These are phyloP conservation scores for Metschnikowia koreensis DNA, from an alignment of 805 yeast species.

Conservation along the genomic window DNA sequence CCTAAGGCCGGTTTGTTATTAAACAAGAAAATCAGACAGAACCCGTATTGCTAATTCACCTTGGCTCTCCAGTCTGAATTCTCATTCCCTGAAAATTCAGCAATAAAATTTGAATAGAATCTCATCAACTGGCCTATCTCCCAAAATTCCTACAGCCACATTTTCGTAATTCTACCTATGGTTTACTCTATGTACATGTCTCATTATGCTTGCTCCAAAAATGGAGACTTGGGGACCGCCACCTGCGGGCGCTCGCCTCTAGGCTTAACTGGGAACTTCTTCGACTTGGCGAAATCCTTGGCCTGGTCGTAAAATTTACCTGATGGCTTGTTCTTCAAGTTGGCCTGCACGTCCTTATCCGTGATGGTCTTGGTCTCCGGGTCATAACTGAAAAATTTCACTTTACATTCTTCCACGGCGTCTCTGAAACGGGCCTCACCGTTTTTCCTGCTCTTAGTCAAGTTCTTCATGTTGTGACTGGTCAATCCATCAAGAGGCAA, in stretches of 20 bases:
- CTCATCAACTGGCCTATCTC: not conserved
- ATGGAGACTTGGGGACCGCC: constrained; percentile 34
- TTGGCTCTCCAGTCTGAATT: no score
- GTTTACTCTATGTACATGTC: constrained; percentile 15
- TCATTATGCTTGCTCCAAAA: constrained; percentile 16
- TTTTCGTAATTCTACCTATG: not conserved
- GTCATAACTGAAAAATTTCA: constrained; percentile 35
- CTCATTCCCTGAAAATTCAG: no score
- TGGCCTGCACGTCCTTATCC: constrained; percentile 23
- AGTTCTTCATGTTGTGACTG: constrained; percentile 51
- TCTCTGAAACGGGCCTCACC: constrained; percentile 55
- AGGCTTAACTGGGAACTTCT: constrained; percentile 33
- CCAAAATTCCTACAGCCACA: not conserved
- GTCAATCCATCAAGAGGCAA: constrained; percentile 52
- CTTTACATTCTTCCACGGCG: constrained; percentile 54
- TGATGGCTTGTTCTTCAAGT: constrained; percentile 35
- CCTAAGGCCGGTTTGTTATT: no score
- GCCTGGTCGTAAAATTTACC: constrained; percentile 25
- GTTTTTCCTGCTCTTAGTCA: constrained; percentile 44
- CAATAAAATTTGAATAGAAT: no score
- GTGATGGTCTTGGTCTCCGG: constrained; percentile 27
- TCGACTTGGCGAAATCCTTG: constrained; percentile 25
- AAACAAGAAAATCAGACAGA: no score
- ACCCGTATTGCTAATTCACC: no score
- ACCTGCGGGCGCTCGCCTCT: constrained; percentile 23